Conservation (phyloP, 2,329 filamentous ascomycete genomes). For the Cladophialophora immunda region DNA sequence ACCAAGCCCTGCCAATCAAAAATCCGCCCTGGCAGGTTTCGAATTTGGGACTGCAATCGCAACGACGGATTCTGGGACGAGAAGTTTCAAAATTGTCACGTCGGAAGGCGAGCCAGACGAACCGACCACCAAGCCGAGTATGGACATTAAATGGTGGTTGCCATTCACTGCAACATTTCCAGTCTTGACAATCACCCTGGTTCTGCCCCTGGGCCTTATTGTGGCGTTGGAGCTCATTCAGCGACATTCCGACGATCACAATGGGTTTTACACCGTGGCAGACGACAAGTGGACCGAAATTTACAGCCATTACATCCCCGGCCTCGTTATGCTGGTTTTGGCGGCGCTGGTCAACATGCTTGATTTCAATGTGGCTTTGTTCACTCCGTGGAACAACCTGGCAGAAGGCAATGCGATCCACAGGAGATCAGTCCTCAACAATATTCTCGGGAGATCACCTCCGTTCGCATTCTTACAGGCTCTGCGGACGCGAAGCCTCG, state of each 20-base stretch:
- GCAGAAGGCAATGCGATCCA: conserved; percentile 33
- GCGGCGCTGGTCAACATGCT: conserved; percentile 40
- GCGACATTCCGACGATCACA: conserved; percentile 38
- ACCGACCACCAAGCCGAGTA: conserved; percentile 21
- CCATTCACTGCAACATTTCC: conserved; percentile 37
- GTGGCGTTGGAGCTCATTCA: conserved; percentile 38
- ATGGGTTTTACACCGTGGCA: conserved; percentile 41
- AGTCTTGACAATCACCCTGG: conserved; percentile 34
- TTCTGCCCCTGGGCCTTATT: conserved; percentile 39
- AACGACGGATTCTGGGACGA: conserved; percentile 33
- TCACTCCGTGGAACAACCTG: conserved; percentile 38
- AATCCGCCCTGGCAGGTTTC: conserved; percentile 37
- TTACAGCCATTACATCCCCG: conserved; percentile 46
- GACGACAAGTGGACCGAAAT: conserved; percentile 39
- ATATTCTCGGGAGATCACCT: conserved; percentile 36
- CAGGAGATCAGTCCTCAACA: conserved; percentile 36
- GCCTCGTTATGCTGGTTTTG: conserved; percentile 38
- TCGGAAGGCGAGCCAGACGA: conserved; percentile 36
- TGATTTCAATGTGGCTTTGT: conserved; percentile 40
- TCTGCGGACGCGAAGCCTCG: conserved; percentile 36
- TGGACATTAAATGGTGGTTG: conserved; percentile 36
- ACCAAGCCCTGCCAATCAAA: conserved; percentile 35
- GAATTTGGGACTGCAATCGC: conserved; percentile 41
- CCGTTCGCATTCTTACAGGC: conserved; percentile 35
- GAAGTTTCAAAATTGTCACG: conserved; percentile 40